Evolutionary conservation across 805 yeast genomes (phyloP).

Genomic region (Candida easanensis): DNA sequence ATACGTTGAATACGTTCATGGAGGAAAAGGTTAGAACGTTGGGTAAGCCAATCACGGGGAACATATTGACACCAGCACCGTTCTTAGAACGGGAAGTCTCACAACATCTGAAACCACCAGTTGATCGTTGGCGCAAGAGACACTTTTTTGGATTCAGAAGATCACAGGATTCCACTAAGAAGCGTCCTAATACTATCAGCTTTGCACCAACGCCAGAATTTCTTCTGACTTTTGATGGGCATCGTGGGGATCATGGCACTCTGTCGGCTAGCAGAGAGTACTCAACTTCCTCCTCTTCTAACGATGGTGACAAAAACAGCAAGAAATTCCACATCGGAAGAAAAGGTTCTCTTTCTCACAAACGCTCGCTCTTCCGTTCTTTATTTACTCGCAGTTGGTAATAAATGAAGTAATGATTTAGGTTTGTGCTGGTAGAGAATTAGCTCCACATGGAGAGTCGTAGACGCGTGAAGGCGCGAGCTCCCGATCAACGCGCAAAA

Average conservation of each 20-base stretch:
- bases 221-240: neutral
- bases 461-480: too few relatives aligned
- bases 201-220: neutral
- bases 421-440: too few relatives aligned
- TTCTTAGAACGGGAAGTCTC: too few relatives aligned
- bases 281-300: neutral
- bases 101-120: constrained; percentile 1
- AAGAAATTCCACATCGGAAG: constrained; percentile 7
- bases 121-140: neutral
- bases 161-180: neutral
- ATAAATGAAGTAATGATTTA: too few relatives aligned
- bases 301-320: neutral
- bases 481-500: neutral
- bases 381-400: neutral
- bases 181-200: neutral
- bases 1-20: constrained; percentile 7
- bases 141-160: constrained; percentile 4
- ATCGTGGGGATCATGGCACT: too few relatives aligned
- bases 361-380: constrained; percentile 2
- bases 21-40: constrained; percentile 3
- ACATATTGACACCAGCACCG: constrained; percentile 20
- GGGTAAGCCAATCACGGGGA: constrained; percentile 11
- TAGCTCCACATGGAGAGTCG: too few relatives aligned
- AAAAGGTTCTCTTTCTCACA: neutral
- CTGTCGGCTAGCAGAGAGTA: too few relatives aligned